Base-by-base conservation (phyloP, 495 filamentous ascomycete species). In the Aspergillus diversus region DNA sequence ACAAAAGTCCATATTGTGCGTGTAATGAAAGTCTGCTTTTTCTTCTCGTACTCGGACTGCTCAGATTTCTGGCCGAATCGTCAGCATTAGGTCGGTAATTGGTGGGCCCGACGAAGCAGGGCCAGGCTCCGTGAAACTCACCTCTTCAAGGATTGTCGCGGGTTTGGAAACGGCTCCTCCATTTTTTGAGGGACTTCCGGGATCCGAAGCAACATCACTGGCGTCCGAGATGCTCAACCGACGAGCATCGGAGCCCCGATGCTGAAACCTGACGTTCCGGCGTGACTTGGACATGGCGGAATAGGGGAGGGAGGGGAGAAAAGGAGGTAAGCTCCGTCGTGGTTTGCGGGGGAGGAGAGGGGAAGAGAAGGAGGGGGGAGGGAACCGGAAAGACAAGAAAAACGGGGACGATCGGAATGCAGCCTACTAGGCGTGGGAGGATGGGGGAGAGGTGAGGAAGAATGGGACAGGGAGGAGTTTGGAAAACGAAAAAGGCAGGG, bases 1-100 rank as follows among this genome's bases (percentile, higher is more conserved):
- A 97, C 87, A 52, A 99, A 88, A 27, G 90, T 97, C 96, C 96
- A 99, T 85, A 98, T 92, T 39, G 95, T 92, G 60, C 96, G 90
- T 9, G 93, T 97, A 68, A 97, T 92, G 84, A 99, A 97, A 70
- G 93, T 96, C 76, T 92, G 89, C 77, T 96, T 97, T 79, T 99
- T 99, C 87, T 97, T 98, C 72, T 97, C 92, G 75, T 94, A 97
- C 27, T 97, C 96, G 71, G 92, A 87, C 57, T 73, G 59, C 33
- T 84, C 76, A 51, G 75, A 70, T 73, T 81, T 83, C 72, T 79
- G 63, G 12, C 34, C 12, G 17, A 39, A 49, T 52, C 53, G 60
- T 72, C 59, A 69, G 69, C 50, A 9, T 54, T 33, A 33, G 37
- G 47, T 37, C 42, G 39, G 31, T 5, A 51, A 27, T 27, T 27